Base-by-base conservation (phyloP, 2,329 filamentous ascomycete species). In the Fusarium dimerum region DNA sequence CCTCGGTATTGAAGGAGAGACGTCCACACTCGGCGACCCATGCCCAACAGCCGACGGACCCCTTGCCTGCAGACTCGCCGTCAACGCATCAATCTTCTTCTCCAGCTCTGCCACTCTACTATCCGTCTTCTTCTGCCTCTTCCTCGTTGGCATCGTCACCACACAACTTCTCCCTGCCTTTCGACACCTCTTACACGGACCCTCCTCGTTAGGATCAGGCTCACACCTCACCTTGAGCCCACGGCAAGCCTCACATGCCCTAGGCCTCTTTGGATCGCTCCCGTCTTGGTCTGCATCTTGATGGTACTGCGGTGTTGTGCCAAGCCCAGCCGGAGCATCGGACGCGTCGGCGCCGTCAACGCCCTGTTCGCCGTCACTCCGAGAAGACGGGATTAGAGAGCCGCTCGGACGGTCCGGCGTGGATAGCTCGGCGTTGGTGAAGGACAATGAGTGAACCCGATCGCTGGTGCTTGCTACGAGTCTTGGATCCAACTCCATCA, bases 61-160 rank as follows among this genome's bases (percentile, higher is more conserved):
- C 30, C 71, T 64, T 9, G 88, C 84, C 43, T 90, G 86, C 59
- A 96, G 69, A 36, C 85, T 91, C 7, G 90, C 89, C 8, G 90
- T 96, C 68, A 96, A 70, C 9, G 88, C 89, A 75, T 96, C 91
- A 58, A 96, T 93, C 76, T 95, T 95, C 78, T 88, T 91, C 77
- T 96, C 92, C 47, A 97, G 78, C 76, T 96, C 92, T 9, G 91
- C 88, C 12, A 97, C 92, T 47, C 91, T 82, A 60, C 85, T 93
- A 69, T 96, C 92, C 48, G 90, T 92, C 78, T 96, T 96, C 78
- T 93, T 96, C 76, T 93, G 90, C 42, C 92, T 81, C 73, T 95
- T 96, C 40, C 90, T 71, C 30, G 78, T 83, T 13, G 82, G 90
- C 57, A 85, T 83, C 1, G 90, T 95, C 56, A 92, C 86, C 40